A percentile compares a stretch with the other conserved stretches of the same genome.
Conservation (phyloP, 1,284 basidiomycete genomes). For the Microbotryum scabiosae region DNA sequence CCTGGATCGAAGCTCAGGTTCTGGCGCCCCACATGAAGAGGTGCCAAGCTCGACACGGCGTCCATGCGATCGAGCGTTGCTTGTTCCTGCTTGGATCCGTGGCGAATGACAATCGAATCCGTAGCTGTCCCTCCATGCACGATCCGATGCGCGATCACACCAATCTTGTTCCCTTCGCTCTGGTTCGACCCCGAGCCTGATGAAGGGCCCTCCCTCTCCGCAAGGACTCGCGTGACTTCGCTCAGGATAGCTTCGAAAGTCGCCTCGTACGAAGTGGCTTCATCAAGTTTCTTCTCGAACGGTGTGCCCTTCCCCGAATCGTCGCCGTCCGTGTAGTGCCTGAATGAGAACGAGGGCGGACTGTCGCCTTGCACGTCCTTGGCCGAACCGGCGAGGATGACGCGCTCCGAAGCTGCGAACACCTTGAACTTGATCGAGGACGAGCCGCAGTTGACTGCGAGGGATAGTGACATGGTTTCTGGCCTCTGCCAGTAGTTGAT, state of each 20-base stretch:
- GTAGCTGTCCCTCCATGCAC: conserved; percentile 73
- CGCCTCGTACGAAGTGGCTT: conserved; percentile 38
- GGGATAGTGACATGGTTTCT: conserved; percentile 5
- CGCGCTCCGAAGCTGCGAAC: conserved; percentile 41
- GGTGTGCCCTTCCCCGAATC: not conserved
- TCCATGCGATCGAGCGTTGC: conserved; percentile 61
- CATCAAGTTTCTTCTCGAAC: conserved; percentile 14
- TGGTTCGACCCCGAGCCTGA: not conserved
- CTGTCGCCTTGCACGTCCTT: conserved; percentile 34
- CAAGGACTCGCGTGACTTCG: conserved; percentile 24
- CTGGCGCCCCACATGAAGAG: conserved; percentile 51
- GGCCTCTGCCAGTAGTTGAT: no score
- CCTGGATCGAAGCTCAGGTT: not conserved
- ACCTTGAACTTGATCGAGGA: conserved; percentile 69
- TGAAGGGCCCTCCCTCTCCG: not conserved
- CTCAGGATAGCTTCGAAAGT: conserved; percentile 58
- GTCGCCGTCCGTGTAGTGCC: not conserved
- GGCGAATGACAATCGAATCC: conserved; percentile 56
- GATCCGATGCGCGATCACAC: conserved; percentile 59
- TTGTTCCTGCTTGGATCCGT: conserved; percentile 42
- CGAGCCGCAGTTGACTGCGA: conserved; percentile 55
- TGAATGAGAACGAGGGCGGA: conserved; percentile 20
- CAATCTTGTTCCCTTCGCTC: conserved; percentile 40
- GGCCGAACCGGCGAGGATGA: conserved; percentile 36
- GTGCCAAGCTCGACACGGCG: conserved; percentile 58